Evolutionary conservation across 2,329 filamentous ascomycete species (phyloP).

Genomic region (Sporothrix mexicana): DNA sequence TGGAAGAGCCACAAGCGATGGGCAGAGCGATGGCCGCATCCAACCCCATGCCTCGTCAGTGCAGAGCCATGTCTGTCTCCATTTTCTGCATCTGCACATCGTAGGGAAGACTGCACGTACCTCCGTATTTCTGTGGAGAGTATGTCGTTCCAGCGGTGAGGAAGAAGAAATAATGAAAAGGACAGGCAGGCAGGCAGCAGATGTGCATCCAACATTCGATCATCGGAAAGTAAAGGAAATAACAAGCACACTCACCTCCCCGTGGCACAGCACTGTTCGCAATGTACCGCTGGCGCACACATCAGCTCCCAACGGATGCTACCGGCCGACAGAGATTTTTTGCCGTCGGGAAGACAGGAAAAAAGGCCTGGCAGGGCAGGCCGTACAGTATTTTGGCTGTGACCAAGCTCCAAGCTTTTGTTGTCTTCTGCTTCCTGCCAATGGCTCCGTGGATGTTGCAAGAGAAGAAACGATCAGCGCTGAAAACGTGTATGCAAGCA

Average conservation of each 20-base stretch:
- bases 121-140: background rate
- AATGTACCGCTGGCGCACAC: background rate
- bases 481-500: slow-evolving; percentile 12
- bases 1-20: slow-evolving; percentile 6
- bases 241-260: background rate
- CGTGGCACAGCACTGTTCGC: background rate
- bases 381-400: too few species aligned
- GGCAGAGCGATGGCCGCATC: background rate
- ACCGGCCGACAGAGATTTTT: background rate
- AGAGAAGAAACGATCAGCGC: background rate
- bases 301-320: slow-evolving; percentile 1
- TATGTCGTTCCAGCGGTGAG: background rate
- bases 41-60: slow-evolving; percentile 12
- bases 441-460: background rate
- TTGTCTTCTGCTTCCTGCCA: background rate
- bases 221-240: too few species aligned
- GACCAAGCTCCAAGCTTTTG: too few species aligned
- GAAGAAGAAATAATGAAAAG: background rate
- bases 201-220: background rate
- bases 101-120: slow-evolving; percentile 18
- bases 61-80: background rate
- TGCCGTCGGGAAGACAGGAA: background rate
- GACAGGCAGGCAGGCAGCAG: background rate
- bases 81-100: background rate
- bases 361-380: background rate